Conservation (phyloP, 768 basidiomycete species). For the Serendipita sp. region DNA sequence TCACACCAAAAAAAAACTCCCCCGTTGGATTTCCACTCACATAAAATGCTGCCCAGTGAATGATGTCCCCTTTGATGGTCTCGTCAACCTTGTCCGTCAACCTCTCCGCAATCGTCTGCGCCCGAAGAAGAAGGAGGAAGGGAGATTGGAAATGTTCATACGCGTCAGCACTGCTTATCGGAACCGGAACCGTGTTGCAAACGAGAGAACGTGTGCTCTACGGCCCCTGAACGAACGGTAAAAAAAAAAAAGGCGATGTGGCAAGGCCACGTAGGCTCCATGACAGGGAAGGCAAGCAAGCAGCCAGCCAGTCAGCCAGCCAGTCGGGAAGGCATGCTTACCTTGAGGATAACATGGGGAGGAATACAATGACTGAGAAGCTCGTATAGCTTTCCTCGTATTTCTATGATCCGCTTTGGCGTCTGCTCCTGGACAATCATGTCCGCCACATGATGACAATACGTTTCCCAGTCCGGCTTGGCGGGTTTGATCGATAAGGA, state of each 20-base stretch:
- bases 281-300: too few species aligned
- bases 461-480: conserved; percentile 99
- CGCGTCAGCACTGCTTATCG: background rate
- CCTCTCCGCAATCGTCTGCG: conserved; percentile 76
- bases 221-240: too few species aligned
- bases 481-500: conserved; percentile 44
- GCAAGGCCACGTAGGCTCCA: background rate
- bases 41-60: conserved; percentile 97
- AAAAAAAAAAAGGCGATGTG: background rate
- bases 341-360: conserved; percentile 81
- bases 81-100: conserved; percentile 84
- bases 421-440: conserved; percentile 80
- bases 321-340: conserved; percentile 23
- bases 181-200: background rate
- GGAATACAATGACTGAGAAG: conserved; percentile 95
- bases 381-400: conserved; percentile 87
- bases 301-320: too few species aligned
- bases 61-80: conserved; percentile 75
- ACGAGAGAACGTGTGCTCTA: too few species aligned
- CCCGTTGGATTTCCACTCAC: conserved; percentile 28
- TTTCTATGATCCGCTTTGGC: conserved; percentile 79
- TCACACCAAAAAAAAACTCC: background rate
- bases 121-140: background rate
- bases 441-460: conserved; percentile 84
- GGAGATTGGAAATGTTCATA: background rate